Evolutionary conservation across 768 basidiomycete genomes (phyloP).

Genomic region (Phaeolepiota aurea): DNA sequence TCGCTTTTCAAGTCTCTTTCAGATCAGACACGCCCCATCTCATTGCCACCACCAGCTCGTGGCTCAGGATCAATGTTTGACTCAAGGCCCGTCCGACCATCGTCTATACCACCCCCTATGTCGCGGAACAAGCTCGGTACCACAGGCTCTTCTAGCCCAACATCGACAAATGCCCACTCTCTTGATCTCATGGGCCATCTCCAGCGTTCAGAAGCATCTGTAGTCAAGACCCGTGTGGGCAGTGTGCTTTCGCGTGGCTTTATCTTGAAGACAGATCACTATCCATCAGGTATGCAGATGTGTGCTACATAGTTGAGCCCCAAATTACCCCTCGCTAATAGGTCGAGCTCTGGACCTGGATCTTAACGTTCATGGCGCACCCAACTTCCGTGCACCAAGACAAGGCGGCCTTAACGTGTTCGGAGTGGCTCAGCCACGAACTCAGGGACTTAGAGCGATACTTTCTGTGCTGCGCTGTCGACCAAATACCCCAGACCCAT

Average conservation of each 20-base stretch:
- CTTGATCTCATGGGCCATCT: slow-evolving; percentile 58
- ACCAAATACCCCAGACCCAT: slow-evolving; percentile 52
- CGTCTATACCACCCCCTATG: not conserved
- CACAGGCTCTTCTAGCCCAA: not conserved
- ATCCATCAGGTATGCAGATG: slow-evolving; percentile 54
- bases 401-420: slow-evolving; percentile 82
- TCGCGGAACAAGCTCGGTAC: not conserved
- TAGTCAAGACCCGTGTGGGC: slow-evolving; percentile 78
- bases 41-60: slow-evolving; percentile 9
- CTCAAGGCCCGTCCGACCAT: not conserved
- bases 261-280: slow-evolving; percentile 91
- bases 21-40: slow-evolving; percentile 7
- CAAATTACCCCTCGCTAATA: slow-evolving; percentile 16
- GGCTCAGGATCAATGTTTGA: not conserved
- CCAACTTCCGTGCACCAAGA: slow-evolving; percentile 85
- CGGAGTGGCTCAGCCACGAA: slow-evolving; percentile 92
- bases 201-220: slow-evolving; percentile 57
- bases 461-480: slow-evolving; percentile 75
- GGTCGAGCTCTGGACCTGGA: slow-evolving; percentile 88
- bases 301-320: slow-evolving; percentile 1
- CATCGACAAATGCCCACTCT: slow-evolving; percentile 15
- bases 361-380: slow-evolving; percentile 87
- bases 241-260: slow-evolving; percentile 83
- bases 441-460: slow-evolving; percentile 85
- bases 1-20: slow-evolving; percentile 1